Evolutionary conservation across 371 early-diverging fungal genomes (phyloP), one percentile per base, ranked within the genome.

Genomic region (Actinomortierella ambigua): DNA sequence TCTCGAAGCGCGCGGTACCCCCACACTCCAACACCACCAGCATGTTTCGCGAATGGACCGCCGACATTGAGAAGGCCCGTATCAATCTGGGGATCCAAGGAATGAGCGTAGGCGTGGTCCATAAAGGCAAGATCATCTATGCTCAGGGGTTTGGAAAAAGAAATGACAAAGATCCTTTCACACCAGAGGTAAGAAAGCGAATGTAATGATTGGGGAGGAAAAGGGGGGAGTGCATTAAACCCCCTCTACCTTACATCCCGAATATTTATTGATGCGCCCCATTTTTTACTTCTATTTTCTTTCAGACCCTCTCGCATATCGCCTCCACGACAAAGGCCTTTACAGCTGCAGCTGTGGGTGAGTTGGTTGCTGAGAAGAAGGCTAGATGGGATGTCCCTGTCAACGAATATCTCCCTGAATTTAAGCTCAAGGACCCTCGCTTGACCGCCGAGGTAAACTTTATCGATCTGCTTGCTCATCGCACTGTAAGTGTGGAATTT

Each of bases 111-210:
- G 56, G 57, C 3, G 42, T 66, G 17, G 29, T 56, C 14, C 52
- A 66, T 49, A 66, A 56, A 34, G 67, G 61, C 39, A 46, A 60
- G 40, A 34, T 66, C 24, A 52, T 66, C 53, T 66, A 47, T 61
- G 67, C 67, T 2, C 34, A 61, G 15, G 67, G 61, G 0, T 61
- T 66, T 48, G 67, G 67, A 46, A 34, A 24, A 3, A 50, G 67
- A 13, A 66, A 66, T n/a, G 61, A 60, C 9, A 43, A 34, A 0
- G 57, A 64, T 4, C 60, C 67, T 1, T 60, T 61, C 28, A 60
- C 61, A 4, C 39, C 34, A 23, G 61, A 66, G 39, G 67, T 61
- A 66, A n/a, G n/a, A n/a, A n/a, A n/a, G n/a, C n/a, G n/a, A n/a
- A n/a, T n/a, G n/a, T n/a, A n/a, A n/a, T n/a, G n/a, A n/a, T n/a